Evolutionary conservation across 345 rosid genomes (phyloP).

Genomic region (Brassica carinata): DNA sequence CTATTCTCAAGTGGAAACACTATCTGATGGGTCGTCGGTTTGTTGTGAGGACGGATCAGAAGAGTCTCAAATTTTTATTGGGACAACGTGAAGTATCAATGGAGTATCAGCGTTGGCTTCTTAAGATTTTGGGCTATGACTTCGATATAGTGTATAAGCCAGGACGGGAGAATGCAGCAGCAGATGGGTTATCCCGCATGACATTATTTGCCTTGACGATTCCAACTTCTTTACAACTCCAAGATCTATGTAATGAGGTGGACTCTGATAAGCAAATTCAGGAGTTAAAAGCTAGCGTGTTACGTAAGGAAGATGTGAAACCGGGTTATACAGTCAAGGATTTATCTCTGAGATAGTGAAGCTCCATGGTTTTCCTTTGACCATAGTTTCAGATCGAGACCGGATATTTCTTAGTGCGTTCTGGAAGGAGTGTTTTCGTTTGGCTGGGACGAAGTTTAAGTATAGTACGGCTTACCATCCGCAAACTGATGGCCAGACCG

Average conservation of each 20-base stretch:
- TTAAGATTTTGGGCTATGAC: background rate
- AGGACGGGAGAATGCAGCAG: background rate
- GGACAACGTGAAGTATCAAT: background rate
- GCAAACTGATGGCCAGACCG: background rate
- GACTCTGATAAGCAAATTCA: background rate
- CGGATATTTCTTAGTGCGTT: background rate
- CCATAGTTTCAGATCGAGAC: background rate
- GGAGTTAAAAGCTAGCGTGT: background rate
- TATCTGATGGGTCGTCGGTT: no score
- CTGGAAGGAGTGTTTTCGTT: background rate
- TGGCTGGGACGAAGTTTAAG: background rate
- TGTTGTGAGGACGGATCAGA: no score
- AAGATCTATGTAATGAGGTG: background rate
- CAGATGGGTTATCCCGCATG: background rate
- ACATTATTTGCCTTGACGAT: no score
- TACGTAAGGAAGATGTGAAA: no score
- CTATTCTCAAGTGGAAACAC: background rate
- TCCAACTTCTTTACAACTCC: background rate
- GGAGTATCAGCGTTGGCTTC: background rate
- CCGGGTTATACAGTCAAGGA: no score
- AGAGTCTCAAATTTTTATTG: no score
- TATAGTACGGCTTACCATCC: background rate
- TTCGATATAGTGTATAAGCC: background rate
- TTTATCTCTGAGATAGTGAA: background rate
- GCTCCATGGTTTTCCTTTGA: background rate